Evolutionary conservation across 352 stramenopile species (phyloP), one percentile per base, ranked within the genome.

Genomic region (Pythium scleroteichum): DNA sequence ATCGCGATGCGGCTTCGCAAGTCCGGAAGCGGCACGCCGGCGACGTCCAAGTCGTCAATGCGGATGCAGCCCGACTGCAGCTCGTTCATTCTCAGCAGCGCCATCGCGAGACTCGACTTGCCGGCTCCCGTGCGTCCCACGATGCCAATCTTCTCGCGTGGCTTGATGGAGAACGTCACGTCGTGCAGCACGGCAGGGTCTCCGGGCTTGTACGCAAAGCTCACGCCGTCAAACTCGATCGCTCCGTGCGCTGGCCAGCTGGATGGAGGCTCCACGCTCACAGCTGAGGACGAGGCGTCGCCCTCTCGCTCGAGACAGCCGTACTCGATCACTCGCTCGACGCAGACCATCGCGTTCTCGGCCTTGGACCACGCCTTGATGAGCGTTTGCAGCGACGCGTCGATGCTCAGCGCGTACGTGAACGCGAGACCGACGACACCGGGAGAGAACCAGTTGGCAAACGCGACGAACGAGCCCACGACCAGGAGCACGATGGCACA

Each of bases 361-460:
- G 51, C 87, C 79, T 10, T 76, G 66, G 32, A 72, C 74, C 62
- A 69, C 7, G 48, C 33, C 38, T 69, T 64, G 12, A 69, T 38
- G 1, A 69, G 35, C 13, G 53, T 49, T n/a, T 61, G 48, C 44
- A 76, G 69, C 52, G 94, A 75, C 4, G 60, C 65, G 10, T 79
- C 87, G 24, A 97, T 82, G 44, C 87, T 85, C 6, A 85, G 67
- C 24, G 69, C 85, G 77, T 87, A 97, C 27, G 82, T 84, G 46
- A 97, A 81, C 10, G 94, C 61, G 9, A 96, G 59, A 1, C 72
- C 90, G n/a, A 82, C 70, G n/a, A 57, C 10, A 20, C 27, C 83
- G 2, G 84, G 62, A 13, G 51, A 53, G 33, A 75, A 47, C 27
- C n/a, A 50, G 32, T 62, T 45, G 13, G 23, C 23, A 19, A 65